phyloP scores from a whole-genome alignment of 2,329 filamentous ascomycete species.

The Alternaria angustiovoidea region DNA sequence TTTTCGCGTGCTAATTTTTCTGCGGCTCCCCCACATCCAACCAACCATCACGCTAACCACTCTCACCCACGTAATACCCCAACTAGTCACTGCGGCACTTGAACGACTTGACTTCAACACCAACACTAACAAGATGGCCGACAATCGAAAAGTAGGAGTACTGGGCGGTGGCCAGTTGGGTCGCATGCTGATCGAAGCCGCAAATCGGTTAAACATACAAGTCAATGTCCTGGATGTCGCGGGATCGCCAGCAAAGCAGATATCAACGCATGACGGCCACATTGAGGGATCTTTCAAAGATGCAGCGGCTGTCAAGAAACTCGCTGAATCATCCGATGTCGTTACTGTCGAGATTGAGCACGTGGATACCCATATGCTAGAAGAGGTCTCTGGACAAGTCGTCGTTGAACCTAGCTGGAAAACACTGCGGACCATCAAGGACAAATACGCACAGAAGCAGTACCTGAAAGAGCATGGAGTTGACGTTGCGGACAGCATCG shows the following conservation, averaged over 20 bases:
- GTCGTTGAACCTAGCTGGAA: conserved; percentile 81
- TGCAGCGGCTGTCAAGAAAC: conserved; percentile 75
- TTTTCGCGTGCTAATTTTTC: conserved; percentile 33
- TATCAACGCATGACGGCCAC: conserved; percentile 77
- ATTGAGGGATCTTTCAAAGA: conserved; percentile 90
- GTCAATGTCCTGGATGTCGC: conserved; percentile 81
- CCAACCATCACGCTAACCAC: conserved; percentile 25
- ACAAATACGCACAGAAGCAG: conserved; percentile 91
- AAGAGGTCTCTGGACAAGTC: conserved; percentile 76
- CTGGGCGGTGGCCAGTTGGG: conserved; percentile 69
- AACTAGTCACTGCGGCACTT: conserved; percentile 28
- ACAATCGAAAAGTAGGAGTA: conserved; percentile 47
- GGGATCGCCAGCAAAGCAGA: conserved; percentile 83
- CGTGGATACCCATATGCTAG: conserved; percentile 86
- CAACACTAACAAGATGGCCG: conserved; percentile 34
- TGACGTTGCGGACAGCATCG: conserved; percentile 74
- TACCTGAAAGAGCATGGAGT: conserved; percentile 74
- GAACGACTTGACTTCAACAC: conserved; percentile 13
- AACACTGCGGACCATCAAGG: conserved; percentile 87
- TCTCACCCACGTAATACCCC: conserved; percentile 27
- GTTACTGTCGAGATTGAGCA: conserved; percentile 96
- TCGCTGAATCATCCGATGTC: conserved; percentile 80
- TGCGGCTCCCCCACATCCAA: conserved; percentile 31
- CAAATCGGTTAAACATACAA: conserved; percentile 77
- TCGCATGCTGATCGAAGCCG: conserved; percentile 93